phyloP scores from a whole-genome alignment of 2,329 filamentous ascomycete genomes.

The Septoria petroselini region DNA sequence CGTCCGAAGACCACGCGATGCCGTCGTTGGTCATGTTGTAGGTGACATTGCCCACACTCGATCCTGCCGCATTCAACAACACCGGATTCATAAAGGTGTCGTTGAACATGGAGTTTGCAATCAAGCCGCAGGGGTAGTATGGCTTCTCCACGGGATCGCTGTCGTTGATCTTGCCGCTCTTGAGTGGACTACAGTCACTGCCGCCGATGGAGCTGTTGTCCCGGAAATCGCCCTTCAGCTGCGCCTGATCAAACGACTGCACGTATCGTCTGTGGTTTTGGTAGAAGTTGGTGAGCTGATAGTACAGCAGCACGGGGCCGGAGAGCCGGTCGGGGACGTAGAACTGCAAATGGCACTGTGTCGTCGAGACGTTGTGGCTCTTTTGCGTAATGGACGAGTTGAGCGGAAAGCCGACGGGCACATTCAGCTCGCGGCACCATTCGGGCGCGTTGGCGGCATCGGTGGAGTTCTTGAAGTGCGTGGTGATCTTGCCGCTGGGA shows the following conservation, averaged over 20 bases:
- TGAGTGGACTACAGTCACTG: conserved; percentile 73
- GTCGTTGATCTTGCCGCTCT: conserved; percentile 28
- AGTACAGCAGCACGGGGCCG: conserved; percentile 87
- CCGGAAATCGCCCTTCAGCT: conserved; percentile 71
- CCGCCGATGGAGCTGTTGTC: conserved; percentile 58
- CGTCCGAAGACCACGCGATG: conserved; percentile 86
- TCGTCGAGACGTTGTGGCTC: conserved; percentile 37
- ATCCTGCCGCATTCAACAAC: conserved; percentile 52
- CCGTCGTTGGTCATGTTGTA: conserved; percentile 75
- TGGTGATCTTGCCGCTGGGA: conserved; percentile 56
- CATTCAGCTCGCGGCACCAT: conserved; percentile 30
- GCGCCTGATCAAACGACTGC: conserved; percentile 77
- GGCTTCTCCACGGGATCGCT: conserved; percentile 53
- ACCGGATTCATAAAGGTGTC: conserved; percentile 74
- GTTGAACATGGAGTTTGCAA: conserved; percentile 96
- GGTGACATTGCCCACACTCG: conserved; percentile 42
- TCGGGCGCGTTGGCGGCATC: conserved; percentile 28
- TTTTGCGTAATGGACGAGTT: conserved; percentile 3
- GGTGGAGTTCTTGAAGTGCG: conserved; percentile 64
- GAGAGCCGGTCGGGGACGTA: conserved; percentile 73
- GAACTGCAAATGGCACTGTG: conserved; percentile 71
- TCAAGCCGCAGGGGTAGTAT: conserved; percentile 92
- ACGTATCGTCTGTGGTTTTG: conserved; percentile 98
- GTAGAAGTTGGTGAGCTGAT: conserved; percentile 95
- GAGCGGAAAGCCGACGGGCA: conserved; percentile 24